A percentile compares a stretch with the other conserved stretches of the same genome.
phyloP scores from a whole-genome alignment of 768 basidiomycete genomes.

The Xerocomellus amylosporus region DNA sequence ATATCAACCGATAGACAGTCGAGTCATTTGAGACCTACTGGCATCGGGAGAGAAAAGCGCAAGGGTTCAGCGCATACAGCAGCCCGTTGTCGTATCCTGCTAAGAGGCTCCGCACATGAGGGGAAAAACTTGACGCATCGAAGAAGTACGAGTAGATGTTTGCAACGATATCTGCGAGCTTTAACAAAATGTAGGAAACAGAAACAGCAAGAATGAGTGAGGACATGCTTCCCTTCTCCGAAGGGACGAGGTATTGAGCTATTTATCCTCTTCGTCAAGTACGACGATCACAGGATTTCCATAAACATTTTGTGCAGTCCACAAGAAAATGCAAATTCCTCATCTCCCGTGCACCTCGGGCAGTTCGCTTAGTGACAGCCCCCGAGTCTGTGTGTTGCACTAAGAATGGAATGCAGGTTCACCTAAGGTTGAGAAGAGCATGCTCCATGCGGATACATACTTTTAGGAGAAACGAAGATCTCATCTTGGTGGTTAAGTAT shows the following conservation, averaged over 20 bases:
- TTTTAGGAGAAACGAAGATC: no score
- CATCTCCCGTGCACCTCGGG: no score
- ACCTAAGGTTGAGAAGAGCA: no score
- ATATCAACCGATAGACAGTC: background rate
- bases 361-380: no score
- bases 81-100: conserved; percentile 19
- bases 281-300: background rate
- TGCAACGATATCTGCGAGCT: background rate
- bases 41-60: conserved; percentile 17
- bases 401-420: no score
- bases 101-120: conserved; percentile 10
- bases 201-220: background rate
- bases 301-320: background rate
- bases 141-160: background rate
- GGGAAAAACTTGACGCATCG: background rate
- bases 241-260: background rate
- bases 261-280: conserved; percentile 4
- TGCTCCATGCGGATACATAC: no score
- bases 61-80: conserved; percentile 12
- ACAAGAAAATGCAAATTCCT: no score
- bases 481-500: no score
- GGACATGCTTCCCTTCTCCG: background rate
- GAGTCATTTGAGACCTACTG: conserved; percentile 15
- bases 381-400: no score
- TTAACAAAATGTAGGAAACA: background rate